Base-by-base conservation (phyloP, 2,329 filamentous ascomycete species). In the Aspergillus sp. region DNA sequence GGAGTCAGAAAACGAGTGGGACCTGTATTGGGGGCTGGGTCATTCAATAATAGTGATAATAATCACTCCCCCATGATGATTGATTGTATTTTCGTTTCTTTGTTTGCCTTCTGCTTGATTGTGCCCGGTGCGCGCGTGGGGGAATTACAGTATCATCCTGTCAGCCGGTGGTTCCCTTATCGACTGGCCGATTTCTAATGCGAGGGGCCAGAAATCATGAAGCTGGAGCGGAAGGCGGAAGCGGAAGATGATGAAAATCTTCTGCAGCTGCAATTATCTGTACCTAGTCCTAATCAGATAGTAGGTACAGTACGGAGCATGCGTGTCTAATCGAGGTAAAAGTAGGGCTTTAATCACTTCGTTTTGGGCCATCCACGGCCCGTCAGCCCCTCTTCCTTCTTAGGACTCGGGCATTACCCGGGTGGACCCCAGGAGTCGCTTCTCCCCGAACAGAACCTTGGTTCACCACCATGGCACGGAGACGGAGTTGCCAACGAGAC, bases 331-430 rank as follows among this genome's bases (percentile, higher is more conserved):
- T 49, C 54, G 54, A 55, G 18, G 18, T 10, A 12, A 12, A 22
- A 39, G 58, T 57, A 60, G 58, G 58, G 55, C 56, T 58, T 39
- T 54, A 16, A 47, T 36, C 16, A 6, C 9, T 45, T 57, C 36
- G 49, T 26, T 59, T 59, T 63, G 61, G 54, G 55, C 63, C 65
- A 65, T 65, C 59, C 58, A 66, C 64, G 64, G 65, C 57, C 64
- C 65, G 65, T 60, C 59, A 58, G 59, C 60, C 60, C 60, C 62
- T 60, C 60, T 59, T 62, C 54, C 57, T 60, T 60, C 55, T 63
- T 55, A 56, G 58, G 52, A 65, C 57, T 65, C 63, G 64, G 64
- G 59, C 59, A 56, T 63, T 64, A 66, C 59, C 65, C 61, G 63
- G 61, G 64, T 66, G 63, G 64, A 60, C 42, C 56, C 60, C 56